Evolutionary conservation across 371 early-diverging fungal species (phyloP), one percentile per base, ranked within the genome.

Genomic region (Mucor irregularis): DNA sequence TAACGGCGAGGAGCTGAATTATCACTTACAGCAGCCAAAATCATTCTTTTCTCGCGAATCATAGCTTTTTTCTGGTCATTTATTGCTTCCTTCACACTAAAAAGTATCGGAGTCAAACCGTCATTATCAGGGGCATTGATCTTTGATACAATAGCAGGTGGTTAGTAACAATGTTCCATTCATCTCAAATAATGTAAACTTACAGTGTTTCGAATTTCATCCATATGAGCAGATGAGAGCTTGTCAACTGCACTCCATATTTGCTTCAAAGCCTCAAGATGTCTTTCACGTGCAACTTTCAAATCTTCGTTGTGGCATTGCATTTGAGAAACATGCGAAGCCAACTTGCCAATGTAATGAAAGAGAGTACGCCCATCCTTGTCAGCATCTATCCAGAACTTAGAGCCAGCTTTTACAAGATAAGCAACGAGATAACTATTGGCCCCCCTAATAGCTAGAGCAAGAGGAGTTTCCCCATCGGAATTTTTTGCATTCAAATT

Each of bases 391-490:
- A 43, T 21, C 66, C 68, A 71, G 22, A 63, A 68, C 5, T 58
- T 61, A 14, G 72, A 70, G 10, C 73, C 76, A 25, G 53, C 49
- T 14, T 69, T 29, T 3, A 81, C 56, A 1, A 81, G 59, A 3
- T 43, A 19, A 19, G 56, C 58, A 1, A 69, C 64, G 13, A 81
- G 47, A 14, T 53, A 42, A 21, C 67, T 49, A 33, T 78, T 73
- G 0, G 58, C 40, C 8, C n/a, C 11, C 3, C 38, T 3, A 51
- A 79, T 56, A 5, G 84, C 87, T 7, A 56, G 38, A 1, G 59
- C 52, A 22, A 86, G 56, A 2, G 85, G 82, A 2, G 85, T 82
- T 26, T 77, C 62, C 0, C 68, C 71, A 2, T 50, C 42, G 1
- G 28, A 25, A 48, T 74, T 69, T 28, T 46, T 50, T 0, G 46